These are phyloP conservation scores for Thermothielavioides terrestris DNA, from an alignment of 495 filamentous ascomycete genomes.

Conservation along the genomic window DNA sequence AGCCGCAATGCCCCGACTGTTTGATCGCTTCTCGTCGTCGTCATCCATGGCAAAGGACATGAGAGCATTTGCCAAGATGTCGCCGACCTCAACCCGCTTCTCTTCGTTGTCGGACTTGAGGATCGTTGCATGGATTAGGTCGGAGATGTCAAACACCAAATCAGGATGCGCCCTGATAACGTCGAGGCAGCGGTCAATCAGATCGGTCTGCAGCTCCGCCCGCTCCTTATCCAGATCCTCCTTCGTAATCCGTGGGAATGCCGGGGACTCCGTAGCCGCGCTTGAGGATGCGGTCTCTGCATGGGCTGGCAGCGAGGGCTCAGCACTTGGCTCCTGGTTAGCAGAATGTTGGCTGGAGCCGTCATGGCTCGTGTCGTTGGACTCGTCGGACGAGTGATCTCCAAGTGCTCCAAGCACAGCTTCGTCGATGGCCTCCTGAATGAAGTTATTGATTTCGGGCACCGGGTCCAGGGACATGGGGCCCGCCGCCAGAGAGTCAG, in stretches of 20 bases:
- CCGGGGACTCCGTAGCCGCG: not conserved
- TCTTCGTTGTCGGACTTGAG: constrained; percentile 58
- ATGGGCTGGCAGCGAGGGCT: not conserved
- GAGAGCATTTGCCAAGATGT: constrained; percentile 76
- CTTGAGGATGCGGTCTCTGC: constrained; percentile 2
- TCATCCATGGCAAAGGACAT: constrained; percentile 73
- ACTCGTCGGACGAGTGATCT: constrained; percentile 19
- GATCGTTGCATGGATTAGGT: constrained; percentile 71
- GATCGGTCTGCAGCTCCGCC: constrained; percentile 56
- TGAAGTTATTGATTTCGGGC: constrained; percentile 13
- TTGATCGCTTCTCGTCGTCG: constrained; percentile 66
- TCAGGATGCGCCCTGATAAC: constrained; percentile 79
- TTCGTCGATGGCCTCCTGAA: constrained; percentile 14
- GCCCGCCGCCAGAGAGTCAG: constrained; percentile 10
- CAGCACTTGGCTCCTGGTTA: constrained; percentile 4
- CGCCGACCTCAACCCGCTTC: constrained; percentile 63
- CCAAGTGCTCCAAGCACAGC: constrained; percentile 12
- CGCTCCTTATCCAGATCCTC: constrained; percentile 81
- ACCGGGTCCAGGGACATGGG: constrained; percentile 26
- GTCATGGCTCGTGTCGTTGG: constrained; percentile 14
- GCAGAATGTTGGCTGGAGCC: constrained; percentile 12
- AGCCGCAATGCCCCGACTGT: constrained; percentile 56
- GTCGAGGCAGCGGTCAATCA: constrained; percentile 86
- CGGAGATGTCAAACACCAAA: constrained; percentile 84
- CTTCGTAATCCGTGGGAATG: constrained; percentile 41